Conservation (phyloP, 2,329 filamentous ascomycete genomes). For the Colletotrichum tofieldiae region DNA sequence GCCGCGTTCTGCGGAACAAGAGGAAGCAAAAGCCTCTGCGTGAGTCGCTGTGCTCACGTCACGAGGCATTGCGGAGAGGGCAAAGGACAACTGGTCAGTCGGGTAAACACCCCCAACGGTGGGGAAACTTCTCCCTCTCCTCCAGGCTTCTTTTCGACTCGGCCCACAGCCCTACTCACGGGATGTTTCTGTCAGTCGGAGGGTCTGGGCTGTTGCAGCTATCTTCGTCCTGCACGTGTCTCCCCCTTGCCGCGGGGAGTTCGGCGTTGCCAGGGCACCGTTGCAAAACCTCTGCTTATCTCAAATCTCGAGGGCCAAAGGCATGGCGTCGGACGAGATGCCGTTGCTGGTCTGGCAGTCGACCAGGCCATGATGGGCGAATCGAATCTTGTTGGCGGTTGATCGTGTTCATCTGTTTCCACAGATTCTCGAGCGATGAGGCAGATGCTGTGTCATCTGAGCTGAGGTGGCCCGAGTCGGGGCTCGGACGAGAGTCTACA, state of each 20-base stretch:
- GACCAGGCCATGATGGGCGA: conserved; percentile 14
- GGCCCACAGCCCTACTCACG: conserved; percentile 14
- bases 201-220: conserved; percentile 17
- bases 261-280: conserved; percentile 26
- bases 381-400: conserved; percentile 24
- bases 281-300: conserved; percentile 14
- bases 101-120: conserved; percentile 11
- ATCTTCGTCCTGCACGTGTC: conserved; percentile 40
- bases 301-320: conserved; percentile 16
- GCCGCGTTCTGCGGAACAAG: neutral
- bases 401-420: conserved; percentile 42
- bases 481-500: conserved; percentile 18
- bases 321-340: conserved; percentile 15
- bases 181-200: conserved; percentile 40
- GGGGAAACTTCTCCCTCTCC: conserved; percentile 8
- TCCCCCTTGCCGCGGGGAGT: conserved; percentile 11
- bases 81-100: conserved; percentile 18
- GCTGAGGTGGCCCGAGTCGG: conserved; percentile 32
- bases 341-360: conserved; percentile 9
- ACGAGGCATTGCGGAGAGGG: conserved; percentile 12
- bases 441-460: conserved; percentile 40
- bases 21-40: conserved; percentile 6
- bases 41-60: conserved; percentile 8
- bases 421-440: conserved; percentile 37
- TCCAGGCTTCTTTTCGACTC: conserved; percentile 1